Evolutionary conservation across 208 protist species (phyloP).

Genomic region (Trypanosoma cruzi): DNA sequence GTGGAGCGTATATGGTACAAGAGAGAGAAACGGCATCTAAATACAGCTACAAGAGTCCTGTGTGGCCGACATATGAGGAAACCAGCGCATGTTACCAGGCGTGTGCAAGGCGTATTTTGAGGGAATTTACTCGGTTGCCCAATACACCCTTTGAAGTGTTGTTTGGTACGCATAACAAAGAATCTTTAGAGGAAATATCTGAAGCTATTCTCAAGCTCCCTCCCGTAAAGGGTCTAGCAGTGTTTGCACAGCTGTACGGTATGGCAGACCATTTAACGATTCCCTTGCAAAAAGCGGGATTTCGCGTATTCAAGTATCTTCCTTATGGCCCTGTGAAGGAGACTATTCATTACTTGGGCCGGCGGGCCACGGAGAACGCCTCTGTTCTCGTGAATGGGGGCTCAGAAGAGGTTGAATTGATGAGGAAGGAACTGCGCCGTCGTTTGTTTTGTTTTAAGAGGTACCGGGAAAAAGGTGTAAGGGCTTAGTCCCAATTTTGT

Average conservation of each 20-base stretch:
- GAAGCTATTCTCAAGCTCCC: slow-evolving; percentile 58
- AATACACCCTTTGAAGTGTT: slow-evolving; percentile 71
- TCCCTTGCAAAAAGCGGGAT: slow-evolving; percentile 86
- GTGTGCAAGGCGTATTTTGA: slow-evolving; percentile 62
- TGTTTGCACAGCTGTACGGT: slow-evolving; percentile 96
- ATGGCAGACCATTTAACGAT: slow-evolving; percentile 97
- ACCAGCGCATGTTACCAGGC: slow-evolving; percentile 93
- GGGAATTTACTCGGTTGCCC: slow-evolving; percentile 50
- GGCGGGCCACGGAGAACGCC: slow-evolving; percentile 96
- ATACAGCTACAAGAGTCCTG: slow-evolving; percentile 86
- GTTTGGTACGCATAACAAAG: slow-evolving; percentile 95
- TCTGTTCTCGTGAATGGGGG: slow-evolving; percentile 62
- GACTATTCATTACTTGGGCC: slow-evolving; percentile 96
- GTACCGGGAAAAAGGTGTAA: neutral
- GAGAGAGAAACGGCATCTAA: slow-evolving; percentile 77
- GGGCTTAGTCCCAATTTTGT: slow-evolving; percentile 17
- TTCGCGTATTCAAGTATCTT: slow-evolving; percentile 94
- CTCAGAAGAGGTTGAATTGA: slow-evolving; percentile 61
- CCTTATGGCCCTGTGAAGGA: slow-evolving; percentile 96
- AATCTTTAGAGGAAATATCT: slow-evolving; percentile 77
- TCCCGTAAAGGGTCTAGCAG: slow-evolving; percentile 39
- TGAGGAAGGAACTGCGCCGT: slow-evolving; percentile 79
- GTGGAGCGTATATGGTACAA: slow-evolving; percentile 96
- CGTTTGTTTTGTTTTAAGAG: slow-evolving; percentile 41
- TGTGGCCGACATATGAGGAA: slow-evolving; percentile 91